Evolutionary conservation across 2,329 filamentous ascomycete species (phyloP), one percentile per base, ranked within the genome.

Genomic region (Botrytis fabae): DNA sequence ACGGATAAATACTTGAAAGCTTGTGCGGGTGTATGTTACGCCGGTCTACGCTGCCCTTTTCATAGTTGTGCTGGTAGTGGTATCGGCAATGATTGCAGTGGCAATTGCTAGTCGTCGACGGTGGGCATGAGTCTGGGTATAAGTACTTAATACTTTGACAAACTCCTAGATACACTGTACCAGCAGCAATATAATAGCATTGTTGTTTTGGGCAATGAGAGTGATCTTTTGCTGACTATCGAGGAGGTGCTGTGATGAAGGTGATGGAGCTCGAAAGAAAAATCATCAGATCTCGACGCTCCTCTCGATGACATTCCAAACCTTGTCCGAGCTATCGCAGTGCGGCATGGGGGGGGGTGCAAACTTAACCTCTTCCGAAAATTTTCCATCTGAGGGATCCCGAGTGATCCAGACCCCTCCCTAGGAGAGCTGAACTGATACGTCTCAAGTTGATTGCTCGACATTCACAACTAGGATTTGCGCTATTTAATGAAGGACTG

Each of bases 1-100:
- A 60, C 57, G 2, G 1, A 2, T 25, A 2, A 1, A 38, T 2
- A 10, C 28, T 1, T n/a, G 22, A 6, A 61, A 1, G 0, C 0
- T 16, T 61, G 12, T 61, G 22, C 0, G 40, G 59, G 7, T 14
- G 2, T 2, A 10, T 4, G 22, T n/a, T 5, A 22, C 22, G 12
- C 12, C 7, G 5, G 0, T 35, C 0, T 22, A 61, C 40, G 32
- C 22, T 40, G 22, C 22, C 35, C 59, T 40, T 18, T 16, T 2
- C 22, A 40, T 18, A 10, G 59, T 61, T 16, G 7, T 2, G 5
- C 3, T 40, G 12, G n/a, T n/a, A n/a, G 59, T 61, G 6, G 32
- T 51, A 25, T 22, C 28, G 46, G 18, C 35, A 38, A n/a, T 38
- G 64, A 44, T 51, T 66, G 64, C 32, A 25, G 22, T 38, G 28